phyloP scores from a whole-genome alignment of 352 stramenopile species.

The Halophytophthora polymorphica region DNA sequence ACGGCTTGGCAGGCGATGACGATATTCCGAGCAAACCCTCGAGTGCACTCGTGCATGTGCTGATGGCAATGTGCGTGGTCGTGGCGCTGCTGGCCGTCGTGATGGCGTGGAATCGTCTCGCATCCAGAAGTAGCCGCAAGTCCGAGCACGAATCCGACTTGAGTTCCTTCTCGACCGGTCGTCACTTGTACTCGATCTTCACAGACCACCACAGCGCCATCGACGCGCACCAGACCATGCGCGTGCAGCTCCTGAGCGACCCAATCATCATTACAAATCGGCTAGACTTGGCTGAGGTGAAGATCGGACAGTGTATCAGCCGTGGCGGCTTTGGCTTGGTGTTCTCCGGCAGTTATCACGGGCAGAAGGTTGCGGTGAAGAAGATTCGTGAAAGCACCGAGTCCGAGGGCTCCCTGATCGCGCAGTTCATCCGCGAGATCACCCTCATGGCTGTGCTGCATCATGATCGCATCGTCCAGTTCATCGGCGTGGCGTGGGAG shows the following conservation, averaged over 20 bases:
- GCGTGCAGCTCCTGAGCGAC: conserved; percentile 26
- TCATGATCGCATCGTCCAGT: conserved; percentile 40
- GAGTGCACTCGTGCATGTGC: conserved; percentile 16
- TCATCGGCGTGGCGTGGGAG: conserved; percentile 48
- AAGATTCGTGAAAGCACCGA: conserved; percentile 27
- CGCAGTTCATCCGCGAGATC: conserved; percentile 41
- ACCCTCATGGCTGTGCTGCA: conserved; percentile 33
- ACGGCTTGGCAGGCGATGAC: conserved; percentile 1
- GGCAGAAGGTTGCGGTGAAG: conserved; percentile 37
- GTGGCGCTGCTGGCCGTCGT: conserved; percentile 24
- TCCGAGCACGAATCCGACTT: conserved; percentile 15
- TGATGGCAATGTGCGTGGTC: conserved; percentile 23
- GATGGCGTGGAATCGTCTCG: conserved; percentile 18
- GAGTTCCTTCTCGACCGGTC: conserved; percentile 1
- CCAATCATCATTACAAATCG: conserved; percentile 40
- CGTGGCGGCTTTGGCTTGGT: conserved; percentile 45
- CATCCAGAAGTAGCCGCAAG: conserved; percentile 12
- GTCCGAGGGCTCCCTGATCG: conserved; percentile 22
- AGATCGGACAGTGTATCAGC: conserved; percentile 33
- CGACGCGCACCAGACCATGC: conserved; percentile 25
- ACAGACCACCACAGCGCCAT: conserved; percentile 10
- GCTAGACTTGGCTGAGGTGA: conserved; percentile 36
- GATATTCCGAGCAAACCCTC: neutral
- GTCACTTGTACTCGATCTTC: conserved; percentile 22
- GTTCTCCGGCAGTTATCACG: conserved; percentile 29